Base-by-base conservation (phyloP, 129 eudicot genomes). In the Saussurea involucrata region DNA sequence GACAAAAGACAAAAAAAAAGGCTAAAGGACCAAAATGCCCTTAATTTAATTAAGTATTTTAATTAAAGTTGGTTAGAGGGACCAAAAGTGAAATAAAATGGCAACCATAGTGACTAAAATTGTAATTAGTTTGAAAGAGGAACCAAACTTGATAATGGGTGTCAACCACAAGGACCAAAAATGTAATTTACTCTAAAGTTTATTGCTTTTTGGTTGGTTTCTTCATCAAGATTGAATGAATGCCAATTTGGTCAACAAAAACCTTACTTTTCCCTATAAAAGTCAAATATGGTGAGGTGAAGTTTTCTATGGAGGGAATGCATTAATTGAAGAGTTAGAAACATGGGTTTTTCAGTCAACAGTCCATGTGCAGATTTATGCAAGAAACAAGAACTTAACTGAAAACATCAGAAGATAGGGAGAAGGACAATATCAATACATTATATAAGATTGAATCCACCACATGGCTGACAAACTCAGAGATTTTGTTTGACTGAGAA, bases 301-400 rank as follows among this genome's bases (percentile, higher is more conserved):
- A 58, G 46, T 21, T 67, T 49, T 76, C 46, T 80, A 86, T 85
- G 80, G 88, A 67, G 40, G 84, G 78, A 83, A 78, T 80, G 82
- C 84, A 82, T 66, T 86, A 79, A 83, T 31, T 83, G 42, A 78
- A 36, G 73, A 29, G 81, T 84, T 87, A 57, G 65, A 90, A 27
- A 77, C 90, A 84, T 87, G 92, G 86, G 84, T 83, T 84, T 27
- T 83, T 44, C 73, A 83, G 92, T 88, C 96, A 93, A 87, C 89
- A 87, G 28, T 80, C 90, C 98, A 94, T 91, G 96, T 94, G 98
- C 89, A 55, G 64, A 82, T 66, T 68, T 73, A 71, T 80, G 87
- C 82, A 71, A 27, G 73, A 78, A 83, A 83, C 87, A 82, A 80
- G 57, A 79, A 77, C 74, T 65, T 83, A 49, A 81, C 81, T 58